Percentiles rank a stretch among this genome's conserved stretches.
Conservation (phyloP, 1,284 basidiomycete species). For the Athelia sp. region DNA sequence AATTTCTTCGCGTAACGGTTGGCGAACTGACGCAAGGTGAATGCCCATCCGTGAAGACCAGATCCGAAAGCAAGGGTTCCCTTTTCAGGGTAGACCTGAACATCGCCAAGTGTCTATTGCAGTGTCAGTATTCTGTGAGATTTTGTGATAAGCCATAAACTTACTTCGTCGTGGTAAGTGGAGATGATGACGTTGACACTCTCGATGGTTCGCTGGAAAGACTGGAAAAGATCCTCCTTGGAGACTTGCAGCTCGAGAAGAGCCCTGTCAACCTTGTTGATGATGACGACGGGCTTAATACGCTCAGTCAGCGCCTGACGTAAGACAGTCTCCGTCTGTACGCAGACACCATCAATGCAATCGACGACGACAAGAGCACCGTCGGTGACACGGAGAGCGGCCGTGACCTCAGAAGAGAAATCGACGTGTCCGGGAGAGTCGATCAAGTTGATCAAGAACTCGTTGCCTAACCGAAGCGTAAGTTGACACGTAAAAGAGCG, state of each 20-base stretch:
- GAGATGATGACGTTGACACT: slow-evolving; percentile 99
- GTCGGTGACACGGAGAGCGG: slow-evolving; percentile 99
- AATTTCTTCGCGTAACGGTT: slow-evolving; percentile 97
- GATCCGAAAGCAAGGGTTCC: slow-evolving; percentile 99
- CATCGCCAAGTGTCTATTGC: slow-evolving; percentile 73
- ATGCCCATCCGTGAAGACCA: slow-evolving; percentile 99
- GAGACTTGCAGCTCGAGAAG: slow-evolving; percentile 97
- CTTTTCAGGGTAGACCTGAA: slow-evolving; percentile 98
- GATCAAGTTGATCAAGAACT: slow-evolving; percentile 99
- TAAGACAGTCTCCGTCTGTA: slow-evolving; percentile 99
- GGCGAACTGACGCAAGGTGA: slow-evolving; percentile 98
- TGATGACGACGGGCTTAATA: slow-evolving; percentile 99
- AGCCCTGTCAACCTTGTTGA: slow-evolving; percentile 99
- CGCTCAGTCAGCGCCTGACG: slow-evolving; percentile 97
- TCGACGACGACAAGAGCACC: slow-evolving; percentile 99
- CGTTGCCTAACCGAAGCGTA: slow-evolving; percentile 55
- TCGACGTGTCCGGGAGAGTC: slow-evolving; percentile 99
- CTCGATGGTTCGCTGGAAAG: slow-evolving; percentile 97
- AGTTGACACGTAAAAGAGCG: slow-evolving; percentile 3
- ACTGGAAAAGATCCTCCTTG: slow-evolving; percentile 98
- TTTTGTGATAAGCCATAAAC: too few species aligned
- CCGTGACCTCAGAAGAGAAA: slow-evolving; percentile 99
- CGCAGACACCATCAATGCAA: slow-evolving; percentile 99
- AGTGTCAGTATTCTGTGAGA: too few species aligned
- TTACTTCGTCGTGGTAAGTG: slow-evolving; percentile 88